phyloP scores from a whole-genome alignment of 164 flowering plant species.

The Aristolochia contorta region DNA sequence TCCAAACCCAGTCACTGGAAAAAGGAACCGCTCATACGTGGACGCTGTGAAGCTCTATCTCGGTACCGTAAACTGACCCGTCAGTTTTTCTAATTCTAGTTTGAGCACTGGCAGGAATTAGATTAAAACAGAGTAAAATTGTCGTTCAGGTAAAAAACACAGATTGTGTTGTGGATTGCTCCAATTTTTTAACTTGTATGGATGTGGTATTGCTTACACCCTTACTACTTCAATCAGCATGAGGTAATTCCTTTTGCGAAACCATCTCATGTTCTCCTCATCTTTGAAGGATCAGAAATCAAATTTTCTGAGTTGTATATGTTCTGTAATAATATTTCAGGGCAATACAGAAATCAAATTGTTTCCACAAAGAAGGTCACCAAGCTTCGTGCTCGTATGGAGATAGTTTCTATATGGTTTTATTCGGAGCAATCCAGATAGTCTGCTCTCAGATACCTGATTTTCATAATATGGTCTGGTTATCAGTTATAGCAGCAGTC shows the following conservation, averaged over 20 bases:
- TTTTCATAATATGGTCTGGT: constrained; percentile 21
- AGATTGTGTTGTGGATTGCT: constrained; percentile 43
- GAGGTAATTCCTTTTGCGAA: constrained; percentile 31
- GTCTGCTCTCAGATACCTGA: constrained; percentile 20
- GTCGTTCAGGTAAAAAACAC: constrained; percentile 27
- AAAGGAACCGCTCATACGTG: constrained; percentile 53
- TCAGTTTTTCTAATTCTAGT: no score
- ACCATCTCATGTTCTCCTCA: neutral
- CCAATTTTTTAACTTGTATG: constrained; percentile 52
- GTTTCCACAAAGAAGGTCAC: constrained; percentile 37
- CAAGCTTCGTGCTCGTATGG: constrained; percentile 24
- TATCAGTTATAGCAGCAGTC: constrained; percentile 21
- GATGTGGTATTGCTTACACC: constrained; percentile 63
- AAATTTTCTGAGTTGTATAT: no score
- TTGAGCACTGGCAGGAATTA: no score
- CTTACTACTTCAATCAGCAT: constrained; percentile 68
- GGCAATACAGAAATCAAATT: constrained; percentile 46
- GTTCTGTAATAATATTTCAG: constrained; percentile 12
- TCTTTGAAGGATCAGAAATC: neutral
- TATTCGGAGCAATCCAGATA: constrained; percentile 29
- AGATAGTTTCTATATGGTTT: constrained; percentile 47
- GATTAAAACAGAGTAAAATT: no score
- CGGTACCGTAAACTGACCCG: constrained; percentile 17
- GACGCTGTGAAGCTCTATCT: constrained; percentile 48
- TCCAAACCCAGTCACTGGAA: constrained; percentile 39